Percentiles rank a stretch among this genome's conserved stretches.
phyloP scores from a whole-genome alignment of 2,329 filamentous ascomycete genomes.

The Rhytidhysteron rufulum region DNA sequence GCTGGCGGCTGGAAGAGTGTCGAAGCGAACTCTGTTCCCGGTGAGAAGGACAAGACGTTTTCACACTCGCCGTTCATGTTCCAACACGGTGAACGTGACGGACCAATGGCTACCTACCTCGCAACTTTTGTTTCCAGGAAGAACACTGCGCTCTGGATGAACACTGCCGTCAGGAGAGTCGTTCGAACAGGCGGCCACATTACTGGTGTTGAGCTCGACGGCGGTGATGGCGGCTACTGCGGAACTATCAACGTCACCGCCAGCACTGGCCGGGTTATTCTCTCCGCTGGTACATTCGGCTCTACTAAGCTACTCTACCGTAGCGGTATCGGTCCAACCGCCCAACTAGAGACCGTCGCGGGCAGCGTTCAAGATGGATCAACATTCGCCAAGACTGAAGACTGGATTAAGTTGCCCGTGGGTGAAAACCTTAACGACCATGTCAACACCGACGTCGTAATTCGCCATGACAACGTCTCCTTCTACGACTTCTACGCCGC shows the following conservation, averaged over 20 bases:
- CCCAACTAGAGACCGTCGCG: constrained; percentile 44
- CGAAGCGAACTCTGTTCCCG: constrained; percentile 56
- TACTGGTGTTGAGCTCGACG: constrained; percentile 66
- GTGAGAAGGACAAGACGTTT: constrained; percentile 63
- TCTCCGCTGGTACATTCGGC: constrained; percentile 67
- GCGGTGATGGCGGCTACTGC: constrained; percentile 56
- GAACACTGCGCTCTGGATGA: constrained; percentile 66
- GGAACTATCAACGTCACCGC: constrained; percentile 60
- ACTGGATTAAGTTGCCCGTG: constrained; percentile 52
- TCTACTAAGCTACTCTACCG: constrained; percentile 65
- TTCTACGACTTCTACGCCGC: constrained; percentile 66
- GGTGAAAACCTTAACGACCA: constrained; percentile 49
- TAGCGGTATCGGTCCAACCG: constrained; percentile 63
- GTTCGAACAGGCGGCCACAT: constrained; percentile 59
- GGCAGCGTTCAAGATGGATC: constrained; percentile 39
- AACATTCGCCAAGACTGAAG: constrained; percentile 40
- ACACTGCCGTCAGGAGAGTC: constrained; percentile 65
- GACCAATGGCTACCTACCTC: constrained; percentile 69
- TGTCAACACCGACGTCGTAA: constrained; percentile 56
- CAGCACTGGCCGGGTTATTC: constrained; percentile 60
- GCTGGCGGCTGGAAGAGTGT: constrained; percentile 61
- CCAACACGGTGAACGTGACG: constrained; percentile 61
- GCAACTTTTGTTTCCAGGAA: constrained; percentile 55
- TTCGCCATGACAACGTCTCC: constrained; percentile 49
- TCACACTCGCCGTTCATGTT: constrained; percentile 66